Evolutionary conservation across 2,329 filamentous ascomycete species (phyloP).

Genomic region (Domatiomyces catenatus): DNA sequence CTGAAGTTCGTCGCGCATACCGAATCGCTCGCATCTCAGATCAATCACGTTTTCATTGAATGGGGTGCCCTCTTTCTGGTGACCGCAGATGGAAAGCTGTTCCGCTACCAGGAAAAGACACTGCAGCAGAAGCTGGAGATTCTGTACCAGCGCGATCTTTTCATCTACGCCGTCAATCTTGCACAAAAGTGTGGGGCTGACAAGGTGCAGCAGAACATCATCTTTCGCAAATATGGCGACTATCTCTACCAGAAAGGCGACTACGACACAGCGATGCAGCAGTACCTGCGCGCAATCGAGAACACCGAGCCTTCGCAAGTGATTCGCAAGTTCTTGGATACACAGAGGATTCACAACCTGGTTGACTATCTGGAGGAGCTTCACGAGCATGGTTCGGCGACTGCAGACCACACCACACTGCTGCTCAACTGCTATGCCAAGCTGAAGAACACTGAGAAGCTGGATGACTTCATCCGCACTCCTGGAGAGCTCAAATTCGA

Average conservation of each 20-base stretch:
- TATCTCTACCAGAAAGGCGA: conserved; percentile 88
- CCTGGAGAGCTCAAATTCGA: conserved; percentile 92
- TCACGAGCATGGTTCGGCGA: conserved; percentile 84
- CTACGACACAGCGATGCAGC: conserved; percentile 97
- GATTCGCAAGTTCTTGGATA: conserved; percentile 92
- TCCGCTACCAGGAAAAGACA: conserved; percentile 77
- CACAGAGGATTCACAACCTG: conserved; percentile 90
- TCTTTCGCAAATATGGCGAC: conserved; percentile 87
- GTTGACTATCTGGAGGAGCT: conserved; percentile 95
- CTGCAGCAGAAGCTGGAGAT: conserved; percentile 85
- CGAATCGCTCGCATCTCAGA: conserved; percentile 65
- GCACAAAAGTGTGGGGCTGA: conserved; percentile 80
- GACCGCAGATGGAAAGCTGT: conserved; percentile 80
- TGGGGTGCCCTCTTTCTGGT: conserved; percentile 91
- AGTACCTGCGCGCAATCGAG: conserved; percentile 91
- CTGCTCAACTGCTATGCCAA: conserved; percentile 96
- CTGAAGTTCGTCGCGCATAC: conserved; percentile 80
- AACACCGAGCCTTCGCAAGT: conserved; percentile 93
- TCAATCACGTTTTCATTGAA: conserved; percentile 65
- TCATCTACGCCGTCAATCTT: conserved; percentile 77
- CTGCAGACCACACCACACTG: conserved; percentile 85
- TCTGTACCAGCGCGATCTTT: conserved; percentile 85
- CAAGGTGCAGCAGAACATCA: conserved; percentile 66
- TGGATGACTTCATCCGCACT: conserved; percentile 92
- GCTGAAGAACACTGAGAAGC: conserved; percentile 87